Evolutionary conservation across 208 protist genomes (phyloP).

Genomic region (Leishmania major): DNA sequence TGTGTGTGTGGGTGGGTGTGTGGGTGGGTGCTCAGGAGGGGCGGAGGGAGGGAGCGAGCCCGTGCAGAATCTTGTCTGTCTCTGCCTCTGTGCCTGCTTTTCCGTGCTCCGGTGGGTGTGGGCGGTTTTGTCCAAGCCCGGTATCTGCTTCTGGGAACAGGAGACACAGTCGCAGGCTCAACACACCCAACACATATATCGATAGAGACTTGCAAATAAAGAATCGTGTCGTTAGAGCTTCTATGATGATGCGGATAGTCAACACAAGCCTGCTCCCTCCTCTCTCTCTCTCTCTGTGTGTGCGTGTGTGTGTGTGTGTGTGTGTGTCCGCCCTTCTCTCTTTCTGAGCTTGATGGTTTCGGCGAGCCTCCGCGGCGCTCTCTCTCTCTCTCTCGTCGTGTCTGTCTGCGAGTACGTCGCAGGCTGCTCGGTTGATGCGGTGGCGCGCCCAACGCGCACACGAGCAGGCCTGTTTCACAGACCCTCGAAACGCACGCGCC

Average conservation of each 20-base stretch:
- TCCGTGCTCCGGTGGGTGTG: neutral
- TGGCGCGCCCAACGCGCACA: neutral
- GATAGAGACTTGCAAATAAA: neutral
- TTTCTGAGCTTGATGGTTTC: neutral
- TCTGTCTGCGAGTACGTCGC: neutral
- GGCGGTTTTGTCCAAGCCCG: neutral
- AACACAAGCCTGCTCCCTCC: too few relatives aligned
- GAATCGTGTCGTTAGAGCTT: neutral
- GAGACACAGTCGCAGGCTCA: neutral
- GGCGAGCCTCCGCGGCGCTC: neutral
- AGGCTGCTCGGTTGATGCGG: neutral
- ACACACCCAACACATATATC: neutral
- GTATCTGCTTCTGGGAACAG: neutral
- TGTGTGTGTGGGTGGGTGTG: neutral
- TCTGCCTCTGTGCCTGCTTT: neutral
- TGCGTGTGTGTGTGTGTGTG: neutral
- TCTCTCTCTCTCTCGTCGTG: neutral
- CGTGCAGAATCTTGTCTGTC: neutral
- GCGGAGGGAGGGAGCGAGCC: neutral
- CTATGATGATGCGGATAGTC: neutral
- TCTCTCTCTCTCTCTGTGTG: neutral
- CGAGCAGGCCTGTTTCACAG: neutral
- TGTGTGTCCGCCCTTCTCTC: neutral
- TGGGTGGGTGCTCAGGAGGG: neutral
- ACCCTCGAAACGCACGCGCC: neutral